Evolutionary conservation across 1,139 yeast genomes (phyloP), one percentile per base, ranked within the genome.

Genomic region (Starmera stellimalicola): DNA sequence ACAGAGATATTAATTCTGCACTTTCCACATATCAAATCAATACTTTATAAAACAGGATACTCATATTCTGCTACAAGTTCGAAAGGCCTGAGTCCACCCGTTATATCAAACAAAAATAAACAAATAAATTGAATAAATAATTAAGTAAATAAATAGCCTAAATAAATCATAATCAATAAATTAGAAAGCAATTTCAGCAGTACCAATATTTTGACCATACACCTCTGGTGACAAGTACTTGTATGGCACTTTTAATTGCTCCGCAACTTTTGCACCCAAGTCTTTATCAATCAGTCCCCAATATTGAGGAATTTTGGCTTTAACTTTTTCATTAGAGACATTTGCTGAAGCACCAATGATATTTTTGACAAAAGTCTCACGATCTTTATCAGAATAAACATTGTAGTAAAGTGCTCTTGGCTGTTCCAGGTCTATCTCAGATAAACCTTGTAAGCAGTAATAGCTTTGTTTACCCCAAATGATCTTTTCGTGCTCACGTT

Each of bases 341-440:
- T 50, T 51, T 7, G 59, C 48, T 7, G 68, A 68, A 39, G 63
- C 68, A 17, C 60, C 63, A 11, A 57, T 56, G 24, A 65, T 50
- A 35, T 62, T 63, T 26, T 56, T 52, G 26, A 63, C 50, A 39
- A 66, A 54, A 28, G 51, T 54, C 32, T 51, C 41, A 44, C 55
- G 59, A 20, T 52, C 55, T 9, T 49, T 52, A 9, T 51, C 61
- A 36, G 38, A 47, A 42, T 42, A 64, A 1, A 66, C 68, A 34
- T 57, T 57, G 31, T 55, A 56, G 41, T 63, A 65, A 40, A 66
- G 48, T 0, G 46, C 57, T 44, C 70, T 55, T 33, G 71, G 70
- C 41, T 65, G 71, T 38, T 65, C 70, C 25, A 63, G 48, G 41
- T 65, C 70, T 24, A 62, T 44, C 31, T 63, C 68, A 31, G 59